phyloP scores from a whole-genome alignment of 805 yeast species.

The Candida gorgasii region DNA sequence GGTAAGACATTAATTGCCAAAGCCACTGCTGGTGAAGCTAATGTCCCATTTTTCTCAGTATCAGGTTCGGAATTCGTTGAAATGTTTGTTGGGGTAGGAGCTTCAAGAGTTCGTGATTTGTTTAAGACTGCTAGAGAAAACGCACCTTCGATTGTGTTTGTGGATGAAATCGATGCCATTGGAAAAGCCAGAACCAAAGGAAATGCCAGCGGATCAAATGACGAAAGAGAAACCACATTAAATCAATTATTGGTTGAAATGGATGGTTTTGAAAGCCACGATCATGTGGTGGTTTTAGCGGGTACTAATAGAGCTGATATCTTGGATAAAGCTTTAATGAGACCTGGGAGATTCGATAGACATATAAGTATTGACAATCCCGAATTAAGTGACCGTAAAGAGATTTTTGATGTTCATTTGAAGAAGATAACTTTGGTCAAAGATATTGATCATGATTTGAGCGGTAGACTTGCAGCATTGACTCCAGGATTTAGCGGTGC shows the following conservation, averaged over 20 bases:
- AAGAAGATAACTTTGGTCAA: conserved; percentile 17
- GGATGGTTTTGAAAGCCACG: conserved; percentile 93
- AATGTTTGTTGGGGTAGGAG: conserved; percentile 99
- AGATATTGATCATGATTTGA: conserved; percentile 41
- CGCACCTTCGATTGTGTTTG: conserved; percentile 95
- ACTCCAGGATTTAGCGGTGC: conserved; percentile 99
- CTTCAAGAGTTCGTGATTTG: conserved; percentile 94
- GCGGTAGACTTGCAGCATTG: conserved; percentile 89
- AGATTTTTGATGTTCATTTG: conserved; percentile 86
- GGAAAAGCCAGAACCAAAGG: conserved; percentile 88
- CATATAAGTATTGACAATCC: conserved; percentile 91
- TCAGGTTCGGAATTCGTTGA: conserved; percentile 98
- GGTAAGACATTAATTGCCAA: conserved; percentile 97
- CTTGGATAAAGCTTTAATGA: conserved; percentile 85
- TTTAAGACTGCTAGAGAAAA: conserved; percentile 88
- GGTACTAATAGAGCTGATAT: conserved; percentile 97
- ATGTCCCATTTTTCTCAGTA: conserved; percentile 93
- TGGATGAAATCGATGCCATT: conserved; percentile 99
- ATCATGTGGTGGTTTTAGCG: conserved; percentile 94
- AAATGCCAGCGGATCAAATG: conserved; percentile 78
- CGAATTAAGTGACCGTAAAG: conserved; percentile 92
- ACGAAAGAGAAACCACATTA: conserved; percentile 94
- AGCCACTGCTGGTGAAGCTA: conserved; percentile 99
- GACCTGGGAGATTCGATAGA: conserved; percentile 98
- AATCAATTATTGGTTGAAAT: conserved; percentile 96